Evolutionary conservation across 2,329 filamentous ascomycete species (phyloP).

Genomic region (Colletotrichum graminicola): DNA sequence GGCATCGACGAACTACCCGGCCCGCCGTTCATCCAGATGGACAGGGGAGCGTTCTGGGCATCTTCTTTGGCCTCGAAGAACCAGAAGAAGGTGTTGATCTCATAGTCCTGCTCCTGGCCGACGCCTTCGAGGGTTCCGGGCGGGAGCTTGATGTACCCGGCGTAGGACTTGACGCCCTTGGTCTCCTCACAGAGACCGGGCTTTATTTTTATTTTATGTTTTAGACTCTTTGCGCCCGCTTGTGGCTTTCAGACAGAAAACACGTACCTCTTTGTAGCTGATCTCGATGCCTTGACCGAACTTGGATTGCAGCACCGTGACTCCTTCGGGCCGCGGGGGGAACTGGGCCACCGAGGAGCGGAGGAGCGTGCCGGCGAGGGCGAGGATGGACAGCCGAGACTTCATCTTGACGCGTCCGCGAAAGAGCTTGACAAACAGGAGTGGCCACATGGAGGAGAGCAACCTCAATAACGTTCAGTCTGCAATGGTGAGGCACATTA

Average conservation of each 20-base stretch:
- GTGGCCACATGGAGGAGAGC: too few relatives aligned
- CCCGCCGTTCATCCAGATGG: slow-evolving; percentile 71
- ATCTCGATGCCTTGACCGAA: slow-evolving; percentile 70
- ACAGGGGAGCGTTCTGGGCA: slow-evolving; percentile 53
- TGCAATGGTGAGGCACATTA: neutral
- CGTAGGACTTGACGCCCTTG: slow-evolving; percentile 71
- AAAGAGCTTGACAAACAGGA: too few relatives aligned
- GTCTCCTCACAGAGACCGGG: slow-evolving; percentile 66
- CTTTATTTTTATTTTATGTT: too few relatives aligned
- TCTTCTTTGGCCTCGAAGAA: slow-evolving; percentile 49
- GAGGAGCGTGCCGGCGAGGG: slow-evolving; percentile 47
- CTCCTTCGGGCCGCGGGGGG: slow-evolving; percentile 44
- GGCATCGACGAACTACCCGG: slow-evolving; percentile 68
- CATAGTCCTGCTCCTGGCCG: slow-evolving; percentile 56
- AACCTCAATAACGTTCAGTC: too few relatives aligned
- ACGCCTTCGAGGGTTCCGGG: slow-evolving; percentile 47
- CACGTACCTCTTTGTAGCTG: slow-evolving; percentile 64
- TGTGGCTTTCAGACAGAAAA: neutral
- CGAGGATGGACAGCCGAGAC: neutral
- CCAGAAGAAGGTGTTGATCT: slow-evolving; percentile 61
- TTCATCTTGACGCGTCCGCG: neutral
- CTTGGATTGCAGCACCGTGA: slow-evolving; percentile 65
- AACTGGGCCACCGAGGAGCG: slow-evolving; percentile 42
- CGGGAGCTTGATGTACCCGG: slow-evolving; percentile 70
- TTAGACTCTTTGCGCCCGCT: neutral